phyloP scores from a whole-genome alignment of 495 filamentous ascomycete genomes.

The Annulohypoxylon moriforme region DNA sequence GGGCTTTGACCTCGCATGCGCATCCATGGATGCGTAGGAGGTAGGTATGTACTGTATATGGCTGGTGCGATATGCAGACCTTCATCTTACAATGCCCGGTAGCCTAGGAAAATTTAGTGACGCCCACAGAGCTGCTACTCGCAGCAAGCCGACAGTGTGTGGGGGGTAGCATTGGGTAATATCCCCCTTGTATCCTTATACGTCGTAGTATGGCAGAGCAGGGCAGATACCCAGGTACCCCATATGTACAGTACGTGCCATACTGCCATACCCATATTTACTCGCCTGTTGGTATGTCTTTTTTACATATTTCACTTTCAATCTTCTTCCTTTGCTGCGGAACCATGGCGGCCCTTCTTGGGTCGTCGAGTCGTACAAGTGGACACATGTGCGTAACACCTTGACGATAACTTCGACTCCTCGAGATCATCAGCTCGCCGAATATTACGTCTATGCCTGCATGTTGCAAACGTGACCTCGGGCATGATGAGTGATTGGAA shows the following conservation, averaged over 20 bases:
- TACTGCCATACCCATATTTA: background rate
- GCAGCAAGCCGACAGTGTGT: conserved; percentile 20
- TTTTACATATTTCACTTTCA: conserved; percentile 14
- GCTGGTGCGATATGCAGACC: conserved; percentile 14
- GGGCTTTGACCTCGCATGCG: conserved; percentile 27
- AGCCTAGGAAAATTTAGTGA: conserved; percentile 19
- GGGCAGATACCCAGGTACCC: conserved; percentile 11
- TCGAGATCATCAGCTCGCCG: conserved; percentile 22
- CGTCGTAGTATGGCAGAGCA: conserved; percentile 28
- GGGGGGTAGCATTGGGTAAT: conserved; percentile 40
- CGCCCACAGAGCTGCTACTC: background rate
- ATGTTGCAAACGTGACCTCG: conserved; percentile 30
- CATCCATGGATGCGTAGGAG: conserved; percentile 2
- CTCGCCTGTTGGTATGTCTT: conserved; percentile 8
- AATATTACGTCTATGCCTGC: conserved; percentile 28
- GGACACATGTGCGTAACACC: conserved; percentile 20
- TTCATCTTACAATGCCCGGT: conserved; percentile 19
- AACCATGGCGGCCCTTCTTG: conserved; percentile 26
- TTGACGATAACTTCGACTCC: conserved; percentile 24
- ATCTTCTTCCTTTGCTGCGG: background rate
- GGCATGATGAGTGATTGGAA: conserved; percentile 20
- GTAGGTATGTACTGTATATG: conserved; percentile 10
- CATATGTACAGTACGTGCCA: background rate
- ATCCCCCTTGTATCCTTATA: conserved; percentile 17
- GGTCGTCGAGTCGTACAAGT: conserved; percentile 25